A percentile compares a stretch with the other conserved stretches of the same genome.
phyloP scores from a whole-genome alignment of 306 rosid species.

The Casuarina equisetifolia region DNA sequence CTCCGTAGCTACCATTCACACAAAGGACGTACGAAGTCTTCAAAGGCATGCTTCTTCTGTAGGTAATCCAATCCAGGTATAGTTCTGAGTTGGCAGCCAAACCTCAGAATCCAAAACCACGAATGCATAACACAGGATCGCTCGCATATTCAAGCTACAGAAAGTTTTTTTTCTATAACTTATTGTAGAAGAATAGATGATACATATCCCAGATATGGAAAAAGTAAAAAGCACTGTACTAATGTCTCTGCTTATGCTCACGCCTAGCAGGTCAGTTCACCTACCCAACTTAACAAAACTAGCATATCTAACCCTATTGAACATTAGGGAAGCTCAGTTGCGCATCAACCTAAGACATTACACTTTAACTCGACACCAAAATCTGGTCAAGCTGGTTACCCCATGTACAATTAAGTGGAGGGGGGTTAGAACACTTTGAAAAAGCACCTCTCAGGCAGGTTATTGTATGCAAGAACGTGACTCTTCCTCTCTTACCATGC shows the following conservation, averaged over 20 bases:
- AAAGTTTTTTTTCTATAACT: background rate
- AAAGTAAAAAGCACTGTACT: slow-evolving; percentile 2
- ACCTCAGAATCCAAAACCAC: background rate
- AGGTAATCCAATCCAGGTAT: no score
- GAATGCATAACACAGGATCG: background rate
- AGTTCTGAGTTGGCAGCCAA: no score
- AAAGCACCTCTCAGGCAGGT: background rate
- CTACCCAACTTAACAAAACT: slow-evolving; percentile 7
- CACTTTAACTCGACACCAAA: background rate
- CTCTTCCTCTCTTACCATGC: slow-evolving; percentile 2
- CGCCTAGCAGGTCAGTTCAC: slow-evolving; percentile 20
- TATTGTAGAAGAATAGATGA: background rate
- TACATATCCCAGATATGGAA: background rate
- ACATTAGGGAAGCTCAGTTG: background rate
- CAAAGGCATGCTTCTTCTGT: no score
- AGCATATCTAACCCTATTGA: background rate
- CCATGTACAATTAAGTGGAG: slow-evolving; percentile 2
- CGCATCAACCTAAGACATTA: background rate
- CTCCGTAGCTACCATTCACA: no score
- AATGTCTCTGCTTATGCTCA: slow-evolving; percentile 19
- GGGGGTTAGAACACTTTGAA: background rate
- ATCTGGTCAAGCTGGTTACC: slow-evolving; percentile 1
- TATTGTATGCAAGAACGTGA: background rate
- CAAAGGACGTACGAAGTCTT: no score
- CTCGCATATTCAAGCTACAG: background rate